phyloP scores from a whole-genome alignment of 768 basidiomycete species.

The Lanmaoa rubissima region DNA sequence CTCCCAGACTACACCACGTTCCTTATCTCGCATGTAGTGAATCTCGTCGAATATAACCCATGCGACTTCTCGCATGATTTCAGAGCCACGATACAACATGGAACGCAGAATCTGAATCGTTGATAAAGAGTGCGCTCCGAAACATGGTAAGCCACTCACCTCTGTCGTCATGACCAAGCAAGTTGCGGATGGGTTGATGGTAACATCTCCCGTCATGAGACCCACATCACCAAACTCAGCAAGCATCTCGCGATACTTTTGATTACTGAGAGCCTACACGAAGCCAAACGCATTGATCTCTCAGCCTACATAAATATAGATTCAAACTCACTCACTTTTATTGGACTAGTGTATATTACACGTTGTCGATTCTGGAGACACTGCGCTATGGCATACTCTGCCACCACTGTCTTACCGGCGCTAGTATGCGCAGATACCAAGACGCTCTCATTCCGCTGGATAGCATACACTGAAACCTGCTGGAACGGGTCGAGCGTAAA shows the following conservation, averaged over 20 bases:
- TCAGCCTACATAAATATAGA: constrained; percentile 9
- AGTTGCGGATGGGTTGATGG: constrained; percentile 94
- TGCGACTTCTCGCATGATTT: constrained; percentile 99
- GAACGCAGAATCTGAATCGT: constrained; percentile 84
- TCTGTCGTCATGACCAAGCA: constrained; percentile 99
- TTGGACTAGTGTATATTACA: constrained; percentile 99
- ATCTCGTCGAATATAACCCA: constrained; percentile 99
- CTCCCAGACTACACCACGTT: constrained; percentile 99
- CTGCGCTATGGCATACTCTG: constrained; percentile 98
- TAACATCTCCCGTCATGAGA: constrained; percentile 99
- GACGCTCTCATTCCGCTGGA: constrained; percentile 96
- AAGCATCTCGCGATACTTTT: constrained; percentile 97
- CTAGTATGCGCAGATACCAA: constrained; percentile 98
- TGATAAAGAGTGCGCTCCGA: background rate
- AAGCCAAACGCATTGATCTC: constrained; percentile 16
- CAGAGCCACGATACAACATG: constrained; percentile 98
- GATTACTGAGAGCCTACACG: constrained; percentile 90
- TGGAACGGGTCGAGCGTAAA: constrained; percentile 98
- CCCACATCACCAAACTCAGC: constrained; percentile 98
- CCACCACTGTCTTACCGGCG: constrained; percentile 98
- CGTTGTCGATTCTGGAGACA: constrained; percentile 91
- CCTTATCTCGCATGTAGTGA: constrained; percentile 99
- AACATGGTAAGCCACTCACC: constrained; percentile 40
- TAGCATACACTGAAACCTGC: constrained; percentile 88
- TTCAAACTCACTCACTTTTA: constrained; percentile 71